Percentiles rank a stretch among this genome's conserved stretches.
Conservation (phyloP, 345 rosid genomes). For the Eutrema japonicum region DNA sequence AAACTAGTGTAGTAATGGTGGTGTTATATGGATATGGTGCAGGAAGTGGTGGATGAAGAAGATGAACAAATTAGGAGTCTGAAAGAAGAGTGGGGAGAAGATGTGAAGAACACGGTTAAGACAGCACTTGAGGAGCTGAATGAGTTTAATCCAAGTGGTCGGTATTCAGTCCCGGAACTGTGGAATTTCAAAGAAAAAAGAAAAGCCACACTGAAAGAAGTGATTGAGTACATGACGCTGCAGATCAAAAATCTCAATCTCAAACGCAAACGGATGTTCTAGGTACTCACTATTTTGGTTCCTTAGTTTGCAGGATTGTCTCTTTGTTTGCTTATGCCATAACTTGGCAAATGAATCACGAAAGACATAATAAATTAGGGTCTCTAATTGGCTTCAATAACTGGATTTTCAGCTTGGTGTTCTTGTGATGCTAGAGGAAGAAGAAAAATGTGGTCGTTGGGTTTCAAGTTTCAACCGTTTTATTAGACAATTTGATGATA, state of each 20-base stretch:
- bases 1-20: conserved; percentile 19
- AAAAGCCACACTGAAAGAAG: conserved; percentile 89
- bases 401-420: background rate
- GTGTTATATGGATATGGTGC: conserved; percentile 39
- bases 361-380: background rate
- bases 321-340: background rate
- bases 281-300: conserved; percentile 5
- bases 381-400: background rate
- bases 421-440: background rate
- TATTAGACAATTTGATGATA: too few relatives aligned
- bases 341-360: background rate
- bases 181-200: conserved; percentile 71
- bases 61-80: conserved; percentile 64
- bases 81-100: conserved; percentile 70
- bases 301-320: conserved; percentile 13
- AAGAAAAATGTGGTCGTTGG: background rate
- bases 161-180: conserved; percentile 60
- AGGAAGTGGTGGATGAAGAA: conserved; percentile 72
- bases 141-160: conserved; percentile 77
- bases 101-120: conserved; percentile 54
- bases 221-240: conserved; percentile 50
- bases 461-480: background rate
- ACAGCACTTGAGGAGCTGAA: conserved; percentile 73
- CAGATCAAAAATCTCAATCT: conserved; percentile 38
- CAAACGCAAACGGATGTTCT: conserved; percentile 56